A percentile compares a stretch with the other conserved stretches of the same genome.
Conservation (phyloP, 192 early-diverging fungal genomes). For the Cetraspora pellucida region DNA sequence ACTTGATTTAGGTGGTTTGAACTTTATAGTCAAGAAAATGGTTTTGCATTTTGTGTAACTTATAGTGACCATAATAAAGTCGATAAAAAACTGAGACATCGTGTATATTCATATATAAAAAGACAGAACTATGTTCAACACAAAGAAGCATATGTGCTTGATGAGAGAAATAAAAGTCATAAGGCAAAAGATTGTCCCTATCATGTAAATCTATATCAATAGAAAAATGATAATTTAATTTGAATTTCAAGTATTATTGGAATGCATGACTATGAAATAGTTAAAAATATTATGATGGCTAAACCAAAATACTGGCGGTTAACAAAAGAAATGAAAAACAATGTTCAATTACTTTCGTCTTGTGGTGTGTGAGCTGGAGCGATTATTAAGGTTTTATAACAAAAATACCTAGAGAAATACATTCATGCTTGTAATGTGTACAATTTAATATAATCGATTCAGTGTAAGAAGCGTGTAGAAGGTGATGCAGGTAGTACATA, state of each 20-base stretch:
- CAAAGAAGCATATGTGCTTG: background rate
- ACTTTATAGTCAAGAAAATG: background rate
- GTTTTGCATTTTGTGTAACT: background rate
- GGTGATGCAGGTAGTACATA: background rate
- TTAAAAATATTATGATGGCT: too few species aligned
- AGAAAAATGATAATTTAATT: too few species aligned
- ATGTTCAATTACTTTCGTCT: too few species aligned
- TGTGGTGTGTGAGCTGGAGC: too few species aligned
- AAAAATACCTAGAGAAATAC: background rate
- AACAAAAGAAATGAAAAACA: too few species aligned
- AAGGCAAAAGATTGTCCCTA: background rate
- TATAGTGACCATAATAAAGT: background rate
- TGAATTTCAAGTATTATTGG: too few species aligned
- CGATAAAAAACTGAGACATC: background rate
- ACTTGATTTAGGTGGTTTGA: background rate
- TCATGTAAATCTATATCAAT: too few species aligned
- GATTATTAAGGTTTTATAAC: background rate
- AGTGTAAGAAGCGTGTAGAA: background rate
- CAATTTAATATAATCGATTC: background rate
- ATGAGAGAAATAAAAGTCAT: background rate
- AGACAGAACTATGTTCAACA: background rate
- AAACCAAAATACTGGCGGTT: too few species aligned
- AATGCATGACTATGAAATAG: too few species aligned
- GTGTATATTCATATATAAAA: background rate
- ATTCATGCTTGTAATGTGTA: background rate